phyloP scores from a whole-genome alignment of 441 rosid genomes.

The Arabidopsis hybrid region DNA sequence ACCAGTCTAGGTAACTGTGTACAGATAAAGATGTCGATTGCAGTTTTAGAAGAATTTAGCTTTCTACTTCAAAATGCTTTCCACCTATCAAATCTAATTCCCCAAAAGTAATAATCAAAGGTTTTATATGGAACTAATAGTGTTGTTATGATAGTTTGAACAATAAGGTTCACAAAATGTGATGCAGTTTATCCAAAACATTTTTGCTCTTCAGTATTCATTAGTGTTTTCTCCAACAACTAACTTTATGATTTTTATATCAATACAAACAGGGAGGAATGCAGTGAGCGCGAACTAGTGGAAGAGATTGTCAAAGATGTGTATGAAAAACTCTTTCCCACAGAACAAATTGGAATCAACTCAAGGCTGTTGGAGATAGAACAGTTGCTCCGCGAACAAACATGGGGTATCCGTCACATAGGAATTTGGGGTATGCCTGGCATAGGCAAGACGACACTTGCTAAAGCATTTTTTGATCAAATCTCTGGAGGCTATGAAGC shows the following conservation, averaged over 20 bases:
- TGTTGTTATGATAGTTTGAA: slow-evolving; percentile 5
- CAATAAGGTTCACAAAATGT: not conserved
- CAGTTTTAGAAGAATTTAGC: not conserved
- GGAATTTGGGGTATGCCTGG: slow-evolving; percentile 61
- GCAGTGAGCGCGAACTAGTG: slow-evolving; percentile 40
- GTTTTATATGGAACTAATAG: not conserved
- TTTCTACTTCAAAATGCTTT: not conserved
- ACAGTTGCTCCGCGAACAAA: not conserved
- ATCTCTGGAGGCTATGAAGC: slow-evolving; percentile 33
- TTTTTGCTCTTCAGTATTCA: not conserved
- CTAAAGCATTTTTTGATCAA: slow-evolving; percentile 18
- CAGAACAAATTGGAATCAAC: slow-evolving; percentile 31
- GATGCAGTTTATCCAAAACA: not conserved
- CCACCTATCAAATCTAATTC: not conserved
- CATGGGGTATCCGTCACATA: slow-evolving; percentile 20
- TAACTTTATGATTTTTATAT: not conserved
- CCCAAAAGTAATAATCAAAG: too few relatives aligned
- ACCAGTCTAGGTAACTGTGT: slow-evolving; percentile 9
- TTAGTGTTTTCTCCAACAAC: not conserved
- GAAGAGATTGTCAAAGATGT: slow-evolving; percentile 38
- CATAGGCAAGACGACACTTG: slow-evolving; percentile 46
- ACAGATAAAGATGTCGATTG: not conserved
- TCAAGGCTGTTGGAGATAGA: slow-evolving; percentile 16
- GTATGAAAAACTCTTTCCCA: not conserved
- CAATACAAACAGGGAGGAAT: slow-evolving; percentile 2